phyloP scores from a whole-genome alignment of 441 rosid genomes.

The Dalechampia spathulata region DNA sequence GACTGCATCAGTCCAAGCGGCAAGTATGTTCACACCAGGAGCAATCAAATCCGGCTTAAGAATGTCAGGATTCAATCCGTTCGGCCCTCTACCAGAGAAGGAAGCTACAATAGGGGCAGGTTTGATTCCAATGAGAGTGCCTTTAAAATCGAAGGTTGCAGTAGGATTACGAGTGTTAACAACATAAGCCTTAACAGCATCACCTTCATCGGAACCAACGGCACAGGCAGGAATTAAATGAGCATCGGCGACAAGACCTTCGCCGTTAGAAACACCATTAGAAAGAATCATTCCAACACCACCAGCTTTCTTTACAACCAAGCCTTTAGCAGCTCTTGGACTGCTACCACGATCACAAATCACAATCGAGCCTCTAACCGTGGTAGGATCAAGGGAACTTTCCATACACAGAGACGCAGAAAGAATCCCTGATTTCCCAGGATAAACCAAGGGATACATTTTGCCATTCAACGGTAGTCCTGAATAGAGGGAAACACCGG shows the following conservation, averaged over 20 bases:
- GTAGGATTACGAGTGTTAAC: slow-evolving; percentile 30
- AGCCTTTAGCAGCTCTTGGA: slow-evolving; percentile 61
- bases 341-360: slow-evolving; percentile 73
- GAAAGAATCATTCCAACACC: slow-evolving; percentile 79
- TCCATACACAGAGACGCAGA: slow-evolving; percentile 72
- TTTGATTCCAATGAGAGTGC: slow-evolving; percentile 63
- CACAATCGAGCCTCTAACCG: slow-evolving; percentile 57
- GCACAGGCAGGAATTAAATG: slow-evolving; percentile 73
- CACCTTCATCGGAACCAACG: slow-evolving; percentile 60
- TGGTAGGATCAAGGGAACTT: slow-evolving; percentile 52
- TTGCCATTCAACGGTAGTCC: slow-evolving; percentile 41
- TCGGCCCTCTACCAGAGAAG: slow-evolving; percentile 72
- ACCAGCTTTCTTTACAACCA: slow-evolving; percentile 71
- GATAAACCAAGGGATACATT: slow-evolving; percentile 69
- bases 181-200: slow-evolving; percentile 47
- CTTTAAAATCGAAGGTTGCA: slow-evolving; percentile 60
- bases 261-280: slow-evolving; percentile 65
- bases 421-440: slow-evolving; percentile 51
- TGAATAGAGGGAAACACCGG: slow-evolving; percentile 62
- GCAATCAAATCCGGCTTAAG: slow-evolving; percentile 73
- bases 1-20: slow-evolving; percentile 67
- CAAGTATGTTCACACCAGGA: slow-evolving; percentile 67
- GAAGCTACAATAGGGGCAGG: slow-evolving; percentile 84
- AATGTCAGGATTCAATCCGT: slow-evolving; percentile 63
- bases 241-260: slow-evolving; percentile 73